Evolutionary conservation across 2,329 filamentous ascomycete species (phyloP).

Genomic region (Exophiala aquamarina): DNA sequence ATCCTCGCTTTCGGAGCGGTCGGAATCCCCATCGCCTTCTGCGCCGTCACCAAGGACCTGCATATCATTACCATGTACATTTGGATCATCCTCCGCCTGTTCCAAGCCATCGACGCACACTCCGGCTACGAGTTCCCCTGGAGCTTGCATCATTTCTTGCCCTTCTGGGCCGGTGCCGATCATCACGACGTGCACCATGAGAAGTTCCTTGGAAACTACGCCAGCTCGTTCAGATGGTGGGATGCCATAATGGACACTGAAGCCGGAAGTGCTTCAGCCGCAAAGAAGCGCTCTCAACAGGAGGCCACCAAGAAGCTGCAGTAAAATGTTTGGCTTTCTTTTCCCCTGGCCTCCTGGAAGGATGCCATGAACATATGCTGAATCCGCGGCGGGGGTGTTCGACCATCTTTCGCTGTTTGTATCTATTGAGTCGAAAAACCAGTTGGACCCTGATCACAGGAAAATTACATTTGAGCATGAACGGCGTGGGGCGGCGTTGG

Average conservation of each 20-base stretch:
- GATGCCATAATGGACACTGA: constrained; percentile 93
- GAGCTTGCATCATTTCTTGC: constrained; percentile 91
- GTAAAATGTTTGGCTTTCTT: too few relatives aligned
- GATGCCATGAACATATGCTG: constrained; percentile 11
- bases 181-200: constrained; percentile 98
- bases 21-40: constrained; percentile 78
- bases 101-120: constrained; percentile 97
- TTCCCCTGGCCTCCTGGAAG: too few relatives aligned
- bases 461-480: constrained; percentile 6
- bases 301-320: constrained; percentile 16
- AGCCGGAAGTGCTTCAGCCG: constrained; percentile 57
- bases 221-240: constrained; percentile 99
- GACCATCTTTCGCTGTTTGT: constrained; percentile 11
- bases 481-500: constrained; percentile 15
- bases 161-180: constrained; percentile 96
- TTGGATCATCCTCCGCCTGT: constrained; percentile 90
- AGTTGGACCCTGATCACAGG: constrained; percentile 1
- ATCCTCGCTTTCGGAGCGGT: constrained; percentile 86
- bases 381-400: too few relatives aligned
- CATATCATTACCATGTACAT: constrained; percentile 97
- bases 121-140: constrained; percentile 98
- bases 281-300: constrained; percentile 13
- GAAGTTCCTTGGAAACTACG: constrained; percentile 97
- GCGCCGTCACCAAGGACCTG: constrained; percentile 76
- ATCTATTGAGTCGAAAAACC: constrained; percentile 12